These are phyloP conservation scores for Cercospora zeina DNA, from an alignment of 2,329 filamentous ascomycete species.

Conservation along the genomic window DNA sequence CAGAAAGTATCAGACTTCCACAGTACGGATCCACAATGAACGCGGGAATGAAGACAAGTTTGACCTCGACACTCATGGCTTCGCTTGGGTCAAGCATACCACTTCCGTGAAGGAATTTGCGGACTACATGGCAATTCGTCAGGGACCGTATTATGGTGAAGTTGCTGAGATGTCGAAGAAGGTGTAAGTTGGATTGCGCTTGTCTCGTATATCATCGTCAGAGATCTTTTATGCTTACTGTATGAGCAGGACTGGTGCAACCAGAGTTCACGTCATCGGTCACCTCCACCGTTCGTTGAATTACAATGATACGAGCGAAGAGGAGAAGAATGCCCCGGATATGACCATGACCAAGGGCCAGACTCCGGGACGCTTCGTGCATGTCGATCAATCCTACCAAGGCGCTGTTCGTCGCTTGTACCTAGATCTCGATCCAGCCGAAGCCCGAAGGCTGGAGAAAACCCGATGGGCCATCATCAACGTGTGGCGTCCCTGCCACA, in stretches of 20 bases:
- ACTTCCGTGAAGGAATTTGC: conserved; percentile 11
- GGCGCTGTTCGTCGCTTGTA: conserved; percentile 14
- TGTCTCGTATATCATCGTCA: not conserved
- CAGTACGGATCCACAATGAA: conserved; percentile 44
- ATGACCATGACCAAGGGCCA: conserved; percentile 18
- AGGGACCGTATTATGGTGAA: conserved; percentile 9
- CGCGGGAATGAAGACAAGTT: conserved; percentile 38
- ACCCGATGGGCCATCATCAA: conserved; percentile 23
- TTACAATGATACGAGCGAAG: conserved; percentile 10
- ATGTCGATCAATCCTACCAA: conserved; percentile 18
- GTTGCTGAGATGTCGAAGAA: conserved; percentile 15
- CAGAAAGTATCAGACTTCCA: conserved; percentile 19
- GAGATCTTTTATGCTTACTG: not conserved
- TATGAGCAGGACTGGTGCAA: conserved; percentile 10
- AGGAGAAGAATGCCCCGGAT: conserved; percentile 10
- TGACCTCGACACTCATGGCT: conserved; percentile 21
- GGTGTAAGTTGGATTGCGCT: not conserved
- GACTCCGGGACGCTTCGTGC: conserved; percentile 14
- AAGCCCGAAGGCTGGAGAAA: conserved; percentile 9
- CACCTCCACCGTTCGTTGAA: conserved; percentile 14
- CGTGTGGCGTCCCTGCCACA: conserved; percentile 16
- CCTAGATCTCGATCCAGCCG: conserved; percentile 8
- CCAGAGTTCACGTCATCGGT: conserved; percentile 10
- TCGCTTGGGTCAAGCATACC: conserved; percentile 31
- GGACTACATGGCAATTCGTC: conserved; percentile 9